Evolutionary conservation across 106 monocot species (phyloP).

Genomic region (Dendrobium nobile): DNA sequence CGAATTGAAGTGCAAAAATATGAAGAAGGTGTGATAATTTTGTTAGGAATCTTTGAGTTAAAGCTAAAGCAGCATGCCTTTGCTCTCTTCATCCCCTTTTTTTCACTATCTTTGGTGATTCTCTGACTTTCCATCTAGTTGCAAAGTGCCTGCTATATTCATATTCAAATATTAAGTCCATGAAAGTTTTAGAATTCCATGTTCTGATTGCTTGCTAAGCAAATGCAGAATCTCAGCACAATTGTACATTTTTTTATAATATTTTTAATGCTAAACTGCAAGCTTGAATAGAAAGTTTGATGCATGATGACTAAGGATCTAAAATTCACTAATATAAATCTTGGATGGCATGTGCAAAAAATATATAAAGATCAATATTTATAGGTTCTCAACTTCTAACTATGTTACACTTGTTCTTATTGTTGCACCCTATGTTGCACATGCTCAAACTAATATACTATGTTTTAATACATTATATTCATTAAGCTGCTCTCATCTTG

Average conservation of each 20-base stretch:
- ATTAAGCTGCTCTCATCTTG: not conserved
- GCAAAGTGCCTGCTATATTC: not conserved
- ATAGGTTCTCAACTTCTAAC: no score
- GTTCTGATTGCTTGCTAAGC: not conserved
- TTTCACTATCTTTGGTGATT: not conserved
- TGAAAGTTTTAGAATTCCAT: not conserved
- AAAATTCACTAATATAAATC: no score
- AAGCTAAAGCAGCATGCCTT: not conserved
- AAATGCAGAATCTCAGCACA: not conserved
- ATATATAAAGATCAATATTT: no score
- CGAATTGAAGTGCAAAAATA: not conserved
- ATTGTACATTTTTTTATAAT: not conserved
- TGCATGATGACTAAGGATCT: no score
- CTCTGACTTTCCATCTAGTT: not conserved
- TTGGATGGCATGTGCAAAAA: no score
- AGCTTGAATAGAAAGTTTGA: not conserved
- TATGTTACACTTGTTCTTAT: no score
- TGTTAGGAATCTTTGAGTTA: not conserved
- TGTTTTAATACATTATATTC: not conserved
- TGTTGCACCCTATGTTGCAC: no score
- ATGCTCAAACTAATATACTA: no score
- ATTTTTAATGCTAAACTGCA: not conserved
- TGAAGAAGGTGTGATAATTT: not conserved
- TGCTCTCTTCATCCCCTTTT: not conserved
- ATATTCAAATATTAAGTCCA: not conserved